phyloP scores from a whole-genome alignment of 1,284 basidiomycete species.

The Moniliella sp. region DNA sequence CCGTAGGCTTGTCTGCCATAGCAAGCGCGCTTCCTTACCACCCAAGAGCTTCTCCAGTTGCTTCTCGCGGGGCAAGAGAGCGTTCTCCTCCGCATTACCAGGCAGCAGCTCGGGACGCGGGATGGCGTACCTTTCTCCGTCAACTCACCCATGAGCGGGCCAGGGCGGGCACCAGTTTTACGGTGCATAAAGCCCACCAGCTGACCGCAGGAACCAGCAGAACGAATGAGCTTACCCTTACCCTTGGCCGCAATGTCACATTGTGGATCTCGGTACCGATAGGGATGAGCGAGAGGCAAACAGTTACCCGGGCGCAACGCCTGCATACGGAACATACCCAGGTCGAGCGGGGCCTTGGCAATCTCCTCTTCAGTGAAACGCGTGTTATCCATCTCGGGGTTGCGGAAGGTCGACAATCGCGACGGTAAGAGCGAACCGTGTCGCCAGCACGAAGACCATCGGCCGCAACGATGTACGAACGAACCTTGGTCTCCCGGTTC shows the following conservation, averaged over 20 bases:
- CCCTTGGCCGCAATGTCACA: conserved; percentile 56
- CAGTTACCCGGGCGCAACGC: conserved; percentile 82
- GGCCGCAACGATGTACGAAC: conserved; percentile 70
- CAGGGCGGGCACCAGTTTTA: neutral
- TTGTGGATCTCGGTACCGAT: conserved; percentile 75
- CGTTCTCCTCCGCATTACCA: too few species aligned
- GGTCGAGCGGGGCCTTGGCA: conserved; percentile 40
- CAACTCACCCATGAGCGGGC: too few species aligned
- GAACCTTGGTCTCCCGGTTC: conserved; percentile 41
- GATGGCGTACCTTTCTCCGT: too few species aligned
- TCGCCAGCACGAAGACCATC: conserved; percentile 73
- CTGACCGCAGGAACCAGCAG: conserved; percentile 67
- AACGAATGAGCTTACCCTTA: conserved; percentile 60
- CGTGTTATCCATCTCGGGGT: conserved; percentile 42
- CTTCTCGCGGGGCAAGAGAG: too few species aligned
- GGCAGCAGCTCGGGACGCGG: too few species aligned
- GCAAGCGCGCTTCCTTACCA: neutral
- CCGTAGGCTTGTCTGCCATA: neutral
- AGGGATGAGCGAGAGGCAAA: conserved; percentile 73
- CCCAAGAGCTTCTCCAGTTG: too few species aligned
- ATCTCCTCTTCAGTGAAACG: conserved; percentile 1
- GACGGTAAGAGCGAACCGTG: conserved; percentile 62
- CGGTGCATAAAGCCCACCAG: conserved; percentile 36
- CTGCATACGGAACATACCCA: conserved; percentile 64
- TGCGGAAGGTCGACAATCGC: conserved; percentile 49